Conservation (phyloP, 1,284 basidiomycete genomes). For the Amylostereum chailletii region DNA sequence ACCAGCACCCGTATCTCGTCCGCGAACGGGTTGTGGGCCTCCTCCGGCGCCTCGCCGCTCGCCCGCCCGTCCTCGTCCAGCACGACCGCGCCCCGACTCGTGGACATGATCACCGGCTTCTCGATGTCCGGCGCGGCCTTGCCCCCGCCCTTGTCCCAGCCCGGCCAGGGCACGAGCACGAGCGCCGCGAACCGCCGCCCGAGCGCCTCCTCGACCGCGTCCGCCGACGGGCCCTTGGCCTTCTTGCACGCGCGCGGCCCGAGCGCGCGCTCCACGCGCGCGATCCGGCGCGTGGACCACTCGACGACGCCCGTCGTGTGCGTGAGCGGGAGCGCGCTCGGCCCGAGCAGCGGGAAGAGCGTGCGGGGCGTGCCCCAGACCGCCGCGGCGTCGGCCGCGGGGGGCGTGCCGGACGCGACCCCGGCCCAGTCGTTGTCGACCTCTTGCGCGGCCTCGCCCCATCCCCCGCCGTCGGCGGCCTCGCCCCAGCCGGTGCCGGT, state of each 20-base stretch:
- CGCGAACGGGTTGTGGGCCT: slow-evolving; percentile 34
- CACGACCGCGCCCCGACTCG: slow-evolving; percentile 31
- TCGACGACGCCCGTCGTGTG: slow-evolving; percentile 46
- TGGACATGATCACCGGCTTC: slow-evolving; percentile 26
- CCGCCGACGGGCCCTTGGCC: slow-evolving; percentile 6
- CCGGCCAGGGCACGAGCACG: slow-evolving; percentile 41
- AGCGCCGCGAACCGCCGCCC: slow-evolving; percentile 36
- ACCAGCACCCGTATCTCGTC: slow-evolving; percentile 50
- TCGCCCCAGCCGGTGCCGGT: slow-evolving; percentile 11
- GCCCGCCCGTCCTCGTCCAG: slow-evolving; percentile 11
- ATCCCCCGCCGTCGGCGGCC: slow-evolving; percentile 4
- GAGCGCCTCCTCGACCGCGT: slow-evolving; percentile 42
- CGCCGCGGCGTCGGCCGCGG: slow-evolving; percentile 1
- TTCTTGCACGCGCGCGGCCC: slow-evolving; percentile 1
- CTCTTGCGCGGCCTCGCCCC: slow-evolving; percentile 3
- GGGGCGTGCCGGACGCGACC: background rate
- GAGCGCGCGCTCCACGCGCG: slow-evolving; percentile 22
- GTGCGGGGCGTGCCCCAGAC: slow-evolving; percentile 17
- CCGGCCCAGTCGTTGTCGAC: background rate
- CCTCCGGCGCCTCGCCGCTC: background rate
- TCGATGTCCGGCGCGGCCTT: slow-evolving; percentile 19
- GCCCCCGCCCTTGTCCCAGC: slow-evolving; percentile 23
- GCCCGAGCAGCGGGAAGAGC: slow-evolving; percentile 34
- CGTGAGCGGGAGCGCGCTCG: slow-evolving; percentile 32
- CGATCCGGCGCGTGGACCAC: slow-evolving; percentile 39